Conservation (phyloP, 1,284 basidiomycete species). For the Exobasidium rhododendri region DNA sequence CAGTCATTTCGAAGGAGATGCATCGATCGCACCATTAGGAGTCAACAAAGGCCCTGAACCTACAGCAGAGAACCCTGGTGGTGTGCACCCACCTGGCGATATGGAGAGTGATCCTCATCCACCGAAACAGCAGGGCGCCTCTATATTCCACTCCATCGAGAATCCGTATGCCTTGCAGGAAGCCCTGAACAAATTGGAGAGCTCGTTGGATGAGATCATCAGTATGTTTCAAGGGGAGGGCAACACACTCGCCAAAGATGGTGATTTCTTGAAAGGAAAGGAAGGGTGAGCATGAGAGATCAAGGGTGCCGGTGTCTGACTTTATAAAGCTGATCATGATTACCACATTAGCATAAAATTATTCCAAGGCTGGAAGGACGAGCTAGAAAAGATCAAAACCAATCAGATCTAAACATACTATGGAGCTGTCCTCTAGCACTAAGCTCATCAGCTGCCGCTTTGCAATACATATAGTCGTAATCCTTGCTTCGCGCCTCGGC, state of each 20-base stretch:
- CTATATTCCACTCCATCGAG: slow-evolving; percentile 40
- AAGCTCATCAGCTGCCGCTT: too few relatives aligned
- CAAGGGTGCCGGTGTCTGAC: too few relatives aligned
- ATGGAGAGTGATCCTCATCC: slow-evolving; percentile 16
- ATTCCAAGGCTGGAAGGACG: slow-evolving; percentile 40
- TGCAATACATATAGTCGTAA: too few relatives aligned
- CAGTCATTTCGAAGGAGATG: slow-evolving; percentile 10
- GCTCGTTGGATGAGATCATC: slow-evolving; percentile 38
- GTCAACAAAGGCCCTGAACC: slow-evolving; percentile 5
- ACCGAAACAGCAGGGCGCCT: slow-evolving; percentile 19
- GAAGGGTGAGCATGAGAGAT: slow-evolving; percentile 28
- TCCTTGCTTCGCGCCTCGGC: too few relatives aligned
- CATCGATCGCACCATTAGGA: background rate
- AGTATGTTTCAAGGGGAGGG: slow-evolving; percentile 39
- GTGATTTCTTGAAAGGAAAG: slow-evolving; percentile 40
- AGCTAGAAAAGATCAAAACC: slow-evolving; percentile 41
- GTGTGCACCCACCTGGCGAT: slow-evolving; percentile 11
- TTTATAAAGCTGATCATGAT: background rate
- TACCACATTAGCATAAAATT: slow-evolving; percentile 22
- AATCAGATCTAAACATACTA: too few relatives aligned
- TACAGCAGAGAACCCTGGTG: slow-evolving; percentile 15
- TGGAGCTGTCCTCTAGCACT: too few relatives aligned
- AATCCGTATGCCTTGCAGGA: slow-evolving; percentile 44
- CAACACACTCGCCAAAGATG: slow-evolving; percentile 35
- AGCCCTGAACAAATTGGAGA: slow-evolving; percentile 36